Conservation (phyloP, 164 flowering plant genomes). For the Vitis riparia region DNA sequence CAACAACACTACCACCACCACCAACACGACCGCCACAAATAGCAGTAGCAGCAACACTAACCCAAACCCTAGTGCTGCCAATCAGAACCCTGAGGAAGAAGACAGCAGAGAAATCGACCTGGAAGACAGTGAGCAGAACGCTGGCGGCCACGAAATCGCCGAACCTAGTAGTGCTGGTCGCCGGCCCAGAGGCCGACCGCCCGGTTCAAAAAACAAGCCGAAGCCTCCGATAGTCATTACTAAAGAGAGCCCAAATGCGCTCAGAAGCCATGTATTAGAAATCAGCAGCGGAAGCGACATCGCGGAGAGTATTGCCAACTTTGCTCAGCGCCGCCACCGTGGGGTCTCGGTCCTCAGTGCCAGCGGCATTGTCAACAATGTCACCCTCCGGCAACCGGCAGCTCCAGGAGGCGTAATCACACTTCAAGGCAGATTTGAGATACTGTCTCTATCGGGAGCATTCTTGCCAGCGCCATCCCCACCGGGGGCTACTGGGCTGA, state of each 20-base stretch:
- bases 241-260: constrained; percentile 73
- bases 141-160: constrained; percentile 30
- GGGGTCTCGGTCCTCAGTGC: constrained; percentile 84
- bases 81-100: constrained; percentile 33
- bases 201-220: constrained; percentile 87
- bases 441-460: constrained; percentile 76
- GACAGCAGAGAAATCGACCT: constrained; percentile 26
- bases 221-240: constrained; percentile 79
- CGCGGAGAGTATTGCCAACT: constrained; percentile 54
- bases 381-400: constrained; percentile 66
- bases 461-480: constrained; percentile 83
- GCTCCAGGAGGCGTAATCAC: constrained; percentile 62
- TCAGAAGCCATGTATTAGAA: constrained; percentile 75
- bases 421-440: constrained; percentile 80
- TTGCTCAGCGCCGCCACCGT: constrained; percentile 64
- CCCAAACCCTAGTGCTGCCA: constrained; percentile 12
- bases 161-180: constrained; percentile 39
- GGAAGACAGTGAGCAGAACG: constrained; percentile 34
- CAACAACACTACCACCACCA: constrained; percentile 13
- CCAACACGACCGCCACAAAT: constrained; percentile 2
- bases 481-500: constrained; percentile 68
- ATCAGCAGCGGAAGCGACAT: constrained; percentile 68
- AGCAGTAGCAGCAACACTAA: constrained; percentile 33
- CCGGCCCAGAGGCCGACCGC: constrained; percentile 77
- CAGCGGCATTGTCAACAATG: constrained; percentile 70